Evolutionary conservation across 73 alveolate species (phyloP).

Genomic region (Symbiodinium natans): DNA sequence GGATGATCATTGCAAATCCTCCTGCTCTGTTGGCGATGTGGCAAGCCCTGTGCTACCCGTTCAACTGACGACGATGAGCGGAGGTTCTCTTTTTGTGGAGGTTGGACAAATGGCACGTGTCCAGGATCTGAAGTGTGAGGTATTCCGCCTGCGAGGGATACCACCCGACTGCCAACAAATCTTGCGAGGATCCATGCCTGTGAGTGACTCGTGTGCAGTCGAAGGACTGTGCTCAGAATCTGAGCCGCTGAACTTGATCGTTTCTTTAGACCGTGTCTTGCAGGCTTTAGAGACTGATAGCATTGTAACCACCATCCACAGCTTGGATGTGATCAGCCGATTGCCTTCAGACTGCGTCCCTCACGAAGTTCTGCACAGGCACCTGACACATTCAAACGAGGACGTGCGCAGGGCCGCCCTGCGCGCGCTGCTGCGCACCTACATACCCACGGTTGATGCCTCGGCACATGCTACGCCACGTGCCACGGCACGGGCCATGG

Average conservation of each 20-base stretch:
- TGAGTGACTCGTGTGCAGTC: background rate
- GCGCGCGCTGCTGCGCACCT: slow-evolving; percentile 8
- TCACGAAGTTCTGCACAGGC: background rate
- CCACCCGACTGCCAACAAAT: slow-evolving; percentile 1
- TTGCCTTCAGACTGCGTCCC: background rate
- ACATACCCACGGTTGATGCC: too few species aligned
- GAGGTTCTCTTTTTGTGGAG: background rate
- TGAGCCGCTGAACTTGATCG: background rate
- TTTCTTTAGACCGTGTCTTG: background rate
- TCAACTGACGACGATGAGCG: background rate
- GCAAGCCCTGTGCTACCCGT: too few species aligned
- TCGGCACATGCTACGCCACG: too few species aligned
- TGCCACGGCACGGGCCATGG: background rate
- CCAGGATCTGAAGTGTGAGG: background rate
- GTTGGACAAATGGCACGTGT: background rate
- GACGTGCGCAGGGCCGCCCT: background rate
- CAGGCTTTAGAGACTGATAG: background rate
- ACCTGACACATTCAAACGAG: background rate
- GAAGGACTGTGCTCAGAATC: background rate
- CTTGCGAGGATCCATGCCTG: background rate
- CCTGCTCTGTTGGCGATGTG: too few species aligned
- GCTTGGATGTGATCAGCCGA: background rate
- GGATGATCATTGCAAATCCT: too few species aligned
- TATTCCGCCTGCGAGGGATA: background rate
- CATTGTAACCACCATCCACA: background rate